Evolutionary conservation across 768 basidiomycete genomes (phyloP), one percentile per base, ranked within the genome.

Genomic region (Candolleomyces eurysporus): DNA sequence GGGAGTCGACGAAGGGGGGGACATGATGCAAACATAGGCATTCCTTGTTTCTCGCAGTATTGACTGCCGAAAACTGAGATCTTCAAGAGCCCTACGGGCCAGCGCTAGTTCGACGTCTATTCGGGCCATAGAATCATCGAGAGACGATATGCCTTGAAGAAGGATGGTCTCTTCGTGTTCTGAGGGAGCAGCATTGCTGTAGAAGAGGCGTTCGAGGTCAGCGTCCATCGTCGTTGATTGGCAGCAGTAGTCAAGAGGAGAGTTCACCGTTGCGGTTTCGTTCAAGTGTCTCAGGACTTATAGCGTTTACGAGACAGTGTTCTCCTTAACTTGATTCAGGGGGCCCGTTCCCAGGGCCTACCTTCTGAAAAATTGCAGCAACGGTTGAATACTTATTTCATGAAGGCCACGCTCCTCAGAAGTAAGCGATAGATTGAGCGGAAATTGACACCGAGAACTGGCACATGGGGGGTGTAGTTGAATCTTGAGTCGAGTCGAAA

Each of bases 1-100:
- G 60, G 60, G 1, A 61, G 48, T 5, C 55, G 54, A 21, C 60
- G 54, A 16, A 56, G 32, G 10, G 55, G 55, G 55, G 14, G 60
- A 61, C 22, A 61, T 30, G 30, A 61, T 57, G 19, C 45, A n/a
- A 4, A 48, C 46, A 31, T 7, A 56, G 10, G 48, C 16, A 16
- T 57, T 39, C 32, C 60, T 40, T 36, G 42, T 56, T 17, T 57
- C 48, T 13, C 43, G 43, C 3, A 61, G 55, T 8, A 39, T 56
- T 19, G 51, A 36, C 9, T 61, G 54, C 17, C 21, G 26, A 22
- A 7, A n/a, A 7, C 21, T 36, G 21, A 61, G 54, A 4, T 56
- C 55, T 16, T 39, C 60, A 14, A 61, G 54, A 42, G 48, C 26
- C 32, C 40, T n/a, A 21, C 54, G 46, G 13, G 60, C 60, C 10